A percentile compares a stretch with the other conserved stretches of the same genome.
These are phyloP conservation scores for Penicillium glabrum DNA, from an alignment of 2,329 filamentous ascomycete genomes.

Conservation along the genomic window DNA sequence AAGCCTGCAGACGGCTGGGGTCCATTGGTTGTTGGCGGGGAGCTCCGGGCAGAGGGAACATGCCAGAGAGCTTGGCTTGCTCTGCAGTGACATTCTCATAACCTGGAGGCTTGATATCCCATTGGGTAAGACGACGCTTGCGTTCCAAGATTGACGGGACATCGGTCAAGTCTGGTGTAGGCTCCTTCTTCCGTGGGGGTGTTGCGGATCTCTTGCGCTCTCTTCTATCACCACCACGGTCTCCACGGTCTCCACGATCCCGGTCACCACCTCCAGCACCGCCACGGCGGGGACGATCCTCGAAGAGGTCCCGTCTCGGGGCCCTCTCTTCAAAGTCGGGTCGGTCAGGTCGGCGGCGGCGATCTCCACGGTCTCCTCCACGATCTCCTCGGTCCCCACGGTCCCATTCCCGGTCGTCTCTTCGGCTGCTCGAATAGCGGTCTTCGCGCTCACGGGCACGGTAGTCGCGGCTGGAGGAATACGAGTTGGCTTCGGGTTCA, in stretches of 20 bases:
- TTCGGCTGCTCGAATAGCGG: conserved; percentile 69
- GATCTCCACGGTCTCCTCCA: conserved; percentile 56
- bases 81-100: conserved; percentile 98
- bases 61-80: conserved; percentile 89
- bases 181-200: conserved; percentile 86
- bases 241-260: conserved; percentile 44
- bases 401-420: conserved; percentile 74
- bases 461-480: conserved; percentile 90
- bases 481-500: conserved; percentile 77
- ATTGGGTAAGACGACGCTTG: conserved; percentile 92
- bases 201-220: conserved; percentile 71
- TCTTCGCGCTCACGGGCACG: conserved; percentile 93
- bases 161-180: conserved; percentile 91
- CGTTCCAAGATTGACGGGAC: conserved; percentile 78
- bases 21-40: conserved; percentile 95
- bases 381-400: conserved; percentile 16
- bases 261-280: conserved; percentile 47
- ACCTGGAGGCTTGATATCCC: conserved; percentile 98
- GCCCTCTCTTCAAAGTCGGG: conserved; percentile 61
- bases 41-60: conserved; percentile 97
- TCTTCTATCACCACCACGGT: conserved; percentile 50
- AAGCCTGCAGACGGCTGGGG: conserved; percentile 86
- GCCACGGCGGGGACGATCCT: conserved; percentile 56
- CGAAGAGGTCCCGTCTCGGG: conserved; percentile 58
- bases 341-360: conserved; percentile 46